Base-by-base conservation (phyloP, 805 yeast genomes). In the Metschnikowia cubensis region DNA sequence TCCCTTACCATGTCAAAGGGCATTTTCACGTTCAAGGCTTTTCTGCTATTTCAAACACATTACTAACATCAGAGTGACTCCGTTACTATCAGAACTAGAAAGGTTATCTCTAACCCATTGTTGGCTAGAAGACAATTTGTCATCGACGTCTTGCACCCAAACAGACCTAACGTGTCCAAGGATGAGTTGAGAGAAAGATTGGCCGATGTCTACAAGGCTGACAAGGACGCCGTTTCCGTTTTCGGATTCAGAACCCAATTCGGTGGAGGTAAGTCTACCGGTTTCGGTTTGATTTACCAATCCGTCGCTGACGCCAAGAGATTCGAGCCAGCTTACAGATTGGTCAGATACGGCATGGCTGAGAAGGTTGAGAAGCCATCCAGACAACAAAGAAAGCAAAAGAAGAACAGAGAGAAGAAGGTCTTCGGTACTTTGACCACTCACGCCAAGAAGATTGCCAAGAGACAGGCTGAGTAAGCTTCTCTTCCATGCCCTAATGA, bases 331-430 rank as follows among this genome's bases (percentile, higher is more conserved):
- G 74, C 89, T 65, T 94, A 94, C 95, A 91, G 99, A 82, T 89
- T 89, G 74, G 96, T 94, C 68, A 91, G 99, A 87, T 87, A 89
- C 84, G 98, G 98, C 72, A 84, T 91, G 74, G 97, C 96, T 73
- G 81, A 81, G 67, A 90, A 89, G 85, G 91, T 86, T 71, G 97
- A 92, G 80, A 90, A 89, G 84, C 82, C 96, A 69, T 89, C 97
- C 69, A 91, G 98, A 90, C 97, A 91, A 83, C 99, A 94, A 84
- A 89, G 99, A 85, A 94, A 94, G 81, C 98, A 92, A 84, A 89
- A 87, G 90, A 92, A 94, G 91, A 94, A 94, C 96, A 90, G 97
- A 84, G 96, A 87, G 73, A 85, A 87, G 90, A 94, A 94, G 88
- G 77, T 89, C 86, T 90, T 92, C 73, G 99, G 99, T 86, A 94